Evolutionary conservation across 768 basidiomycete genomes (phyloP).

Genomic region (Russula emetica): DNA sequence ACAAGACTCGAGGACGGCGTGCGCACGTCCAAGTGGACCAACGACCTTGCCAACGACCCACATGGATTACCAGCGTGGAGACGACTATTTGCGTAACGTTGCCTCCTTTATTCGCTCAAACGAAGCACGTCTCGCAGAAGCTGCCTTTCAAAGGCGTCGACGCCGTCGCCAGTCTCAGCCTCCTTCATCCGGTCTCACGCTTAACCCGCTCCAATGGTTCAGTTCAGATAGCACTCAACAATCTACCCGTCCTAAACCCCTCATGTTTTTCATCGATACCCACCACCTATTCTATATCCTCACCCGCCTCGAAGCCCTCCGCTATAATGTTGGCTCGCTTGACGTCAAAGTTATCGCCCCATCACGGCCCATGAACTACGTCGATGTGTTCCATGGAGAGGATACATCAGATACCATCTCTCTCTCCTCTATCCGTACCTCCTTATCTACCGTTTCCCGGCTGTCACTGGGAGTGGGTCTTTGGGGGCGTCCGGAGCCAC

Average conservation of each 20-base stretch:
- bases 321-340: conserved; percentile 71
- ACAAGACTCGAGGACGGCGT: not conserved
- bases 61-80: conserved; percentile 60
- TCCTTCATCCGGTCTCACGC: conserved; percentile 37
- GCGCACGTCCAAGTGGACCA: conserved; percentile 32
- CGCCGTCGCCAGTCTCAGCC: conserved; percentile 36
- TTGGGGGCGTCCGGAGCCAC: conserved; percentile 62
- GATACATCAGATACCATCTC: conserved; percentile 75
- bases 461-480: conserved; percentile 70
- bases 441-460: conserved; percentile 68
- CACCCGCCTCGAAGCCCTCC: conserved; percentile 78
- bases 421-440: conserved; percentile 69
- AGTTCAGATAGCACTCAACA: conserved; percentile 35
- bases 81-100: conserved; percentile 68
- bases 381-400: conserved; percentile 48
- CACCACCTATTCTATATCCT: conserved; percentile 87
- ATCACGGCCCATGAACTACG: conserved; percentile 71
- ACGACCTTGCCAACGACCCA: conserved; percentile 32
- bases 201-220: conserved; percentile 66
- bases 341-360: conserved; percentile 72
- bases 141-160: conserved; percentile 49
- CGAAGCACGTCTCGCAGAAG: conserved; percentile 68
- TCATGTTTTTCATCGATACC: conserved; percentile 65
- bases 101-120: conserved; percentile 69
- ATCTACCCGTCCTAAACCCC: conserved; percentile 44